phyloP scores from a whole-genome alignment of 179 eudicot genomes.

The Pouteria campechiana region DNA sequence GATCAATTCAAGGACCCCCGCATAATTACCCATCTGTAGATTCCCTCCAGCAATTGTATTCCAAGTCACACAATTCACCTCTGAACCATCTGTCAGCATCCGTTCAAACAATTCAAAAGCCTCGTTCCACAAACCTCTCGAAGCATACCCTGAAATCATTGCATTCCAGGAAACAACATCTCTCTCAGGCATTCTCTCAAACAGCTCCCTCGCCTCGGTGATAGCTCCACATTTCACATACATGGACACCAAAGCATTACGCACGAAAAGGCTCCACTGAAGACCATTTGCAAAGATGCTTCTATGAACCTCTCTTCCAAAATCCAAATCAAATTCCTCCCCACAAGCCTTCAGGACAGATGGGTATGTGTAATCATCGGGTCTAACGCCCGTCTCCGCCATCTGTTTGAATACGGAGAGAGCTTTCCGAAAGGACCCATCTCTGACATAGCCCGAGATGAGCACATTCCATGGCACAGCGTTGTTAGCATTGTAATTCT shows the following conservation, averaged over 20 bases:
- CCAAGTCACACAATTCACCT: constrained; percentile 58
- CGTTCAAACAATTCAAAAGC: constrained; percentile 51
- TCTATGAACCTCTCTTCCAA: constrained; percentile 56
- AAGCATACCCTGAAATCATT: constrained; percentile 67
- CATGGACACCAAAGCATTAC: constrained; percentile 79
- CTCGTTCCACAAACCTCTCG: constrained; percentile 60
- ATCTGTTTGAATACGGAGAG: constrained; percentile 40
- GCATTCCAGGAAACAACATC: constrained; percentile 86
- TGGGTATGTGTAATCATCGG: constrained; percentile 80
- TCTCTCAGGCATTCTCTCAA: constrained; percentile 40
- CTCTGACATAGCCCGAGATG: constrained; percentile 48
- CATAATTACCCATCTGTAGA: constrained; percentile 46
- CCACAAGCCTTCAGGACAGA: constrained; percentile 87
- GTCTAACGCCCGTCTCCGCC: constrained; percentile 39
- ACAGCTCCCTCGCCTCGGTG: constrained; percentile 45
- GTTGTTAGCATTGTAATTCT: constrained; percentile 25
- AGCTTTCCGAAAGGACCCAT: constrained; percentile 40
- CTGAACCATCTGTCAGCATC: constrained; percentile 32
- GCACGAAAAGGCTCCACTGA: constrained; percentile 44
- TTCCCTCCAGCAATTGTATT: constrained; percentile 76
- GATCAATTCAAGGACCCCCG: constrained; percentile 39
- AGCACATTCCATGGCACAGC: constrained; percentile 80
- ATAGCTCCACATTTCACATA: constrained; percentile 81
- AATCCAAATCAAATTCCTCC: constrained; percentile 38
- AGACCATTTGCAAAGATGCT: constrained; percentile 25